These are phyloP conservation scores for Chaetomium sp. DNA, from an alignment of 2,329 filamentous ascomycete genomes.

Conservation along the genomic window DNA sequence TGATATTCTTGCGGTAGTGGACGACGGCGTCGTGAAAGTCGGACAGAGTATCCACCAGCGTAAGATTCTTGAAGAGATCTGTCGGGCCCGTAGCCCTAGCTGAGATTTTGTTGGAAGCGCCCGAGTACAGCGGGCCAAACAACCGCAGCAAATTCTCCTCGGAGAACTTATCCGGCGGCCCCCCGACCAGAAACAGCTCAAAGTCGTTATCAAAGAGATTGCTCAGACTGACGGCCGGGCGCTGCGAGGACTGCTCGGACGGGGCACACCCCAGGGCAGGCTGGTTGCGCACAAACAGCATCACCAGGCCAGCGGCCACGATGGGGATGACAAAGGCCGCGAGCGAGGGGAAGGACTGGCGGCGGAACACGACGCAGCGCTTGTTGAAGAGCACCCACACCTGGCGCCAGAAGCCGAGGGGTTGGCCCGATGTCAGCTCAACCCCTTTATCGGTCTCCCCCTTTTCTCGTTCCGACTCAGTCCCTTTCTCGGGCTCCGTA, in stretches of 20 bases:
- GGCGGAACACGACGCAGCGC: slow-evolving; percentile 66
- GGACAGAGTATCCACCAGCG: slow-evolving; percentile 55
- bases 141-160: slow-evolving; percentile 27
- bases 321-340: slow-evolving; percentile 73
- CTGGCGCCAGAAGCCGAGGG: slow-evolving; percentile 64
- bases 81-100: slow-evolving; percentile 17
- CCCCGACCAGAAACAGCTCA: slow-evolving; percentile 35
- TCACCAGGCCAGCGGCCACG: slow-evolving; percentile 70
- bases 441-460: slow-evolving; percentile 34
- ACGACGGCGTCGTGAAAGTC: slow-evolving; percentile 63
- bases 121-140: slow-evolving; percentile 34
- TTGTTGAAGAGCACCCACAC: slow-evolving; percentile 70
- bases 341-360: slow-evolving; percentile 70
- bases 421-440: slow-evolving; percentile 60
- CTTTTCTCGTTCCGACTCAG: slow-evolving; percentile 13
- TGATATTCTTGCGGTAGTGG: slow-evolving; percentile 58
- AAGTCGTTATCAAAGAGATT: slow-evolving; percentile 34
- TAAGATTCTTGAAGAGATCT: slow-evolving; percentile 33
- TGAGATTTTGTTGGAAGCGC: slow-evolving; percentile 17
- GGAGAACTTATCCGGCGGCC: slow-evolving; percentile 38
- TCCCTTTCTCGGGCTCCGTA: slow-evolving; percentile 23
- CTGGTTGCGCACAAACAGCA: slow-evolving; percentile 62
- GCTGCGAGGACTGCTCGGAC: slow-evolving; percentile 39
- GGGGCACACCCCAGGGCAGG: slow-evolving; percentile 47
- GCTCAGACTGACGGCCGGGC: slow-evolving; percentile 24